A percentile compares a stretch with the other conserved stretches of the same genome.
Conservation (phyloP, 2,329 filamentous ascomycete genomes). For the Clonostachys solani region DNA sequence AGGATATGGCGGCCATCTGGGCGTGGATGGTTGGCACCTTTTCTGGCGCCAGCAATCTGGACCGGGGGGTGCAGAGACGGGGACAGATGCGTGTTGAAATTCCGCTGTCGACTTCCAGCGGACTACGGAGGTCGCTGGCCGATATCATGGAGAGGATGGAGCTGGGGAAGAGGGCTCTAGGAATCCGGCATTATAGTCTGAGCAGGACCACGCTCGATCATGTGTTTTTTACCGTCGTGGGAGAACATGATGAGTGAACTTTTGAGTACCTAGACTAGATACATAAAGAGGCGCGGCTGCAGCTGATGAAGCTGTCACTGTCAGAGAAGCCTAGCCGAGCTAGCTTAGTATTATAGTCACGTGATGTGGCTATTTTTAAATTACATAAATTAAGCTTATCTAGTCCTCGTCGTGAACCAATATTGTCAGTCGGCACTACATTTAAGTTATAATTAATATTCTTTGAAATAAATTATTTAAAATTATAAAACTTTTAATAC, state of each 20-base stretch:
- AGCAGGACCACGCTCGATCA: slow-evolving; percentile 64
- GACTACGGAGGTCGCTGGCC: slow-evolving; percentile 12
- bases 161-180: slow-evolving; percentile 47
- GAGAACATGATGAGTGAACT: slow-evolving; percentile 47
- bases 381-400: too few species aligned
- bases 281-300: too few species aligned
- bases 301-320: too few species aligned
- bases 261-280: too few species aligned
- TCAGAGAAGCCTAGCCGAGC: too few species aligned
- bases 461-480: too few species aligned
- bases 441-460: too few species aligned
- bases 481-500: too few species aligned
- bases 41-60: slow-evolving; percentile 57
- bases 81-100: slow-evolving; percentile 72
- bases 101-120: slow-evolving; percentile 4
- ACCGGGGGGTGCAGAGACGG: slow-evolving; percentile 67
- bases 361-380: too few species aligned
- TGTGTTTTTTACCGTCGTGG: slow-evolving; percentile 65
- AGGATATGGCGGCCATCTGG: slow-evolving; percentile 64
- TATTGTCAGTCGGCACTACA: too few species aligned
- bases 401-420: too few species aligned
- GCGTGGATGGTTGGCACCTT: slow-evolving; percentile 61
- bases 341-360: too few species aligned
- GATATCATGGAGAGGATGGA: slow-evolving; percentile 44
- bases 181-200: slow-evolving; percentile 63